A percentile compares a stretch with the other conserved stretches of the same genome.
These are phyloP conservation scores for Colletotrichum spaethianum DNA, from an alignment of 2,329 filamentous ascomycete genomes.

Conservation along the genomic window DNA sequence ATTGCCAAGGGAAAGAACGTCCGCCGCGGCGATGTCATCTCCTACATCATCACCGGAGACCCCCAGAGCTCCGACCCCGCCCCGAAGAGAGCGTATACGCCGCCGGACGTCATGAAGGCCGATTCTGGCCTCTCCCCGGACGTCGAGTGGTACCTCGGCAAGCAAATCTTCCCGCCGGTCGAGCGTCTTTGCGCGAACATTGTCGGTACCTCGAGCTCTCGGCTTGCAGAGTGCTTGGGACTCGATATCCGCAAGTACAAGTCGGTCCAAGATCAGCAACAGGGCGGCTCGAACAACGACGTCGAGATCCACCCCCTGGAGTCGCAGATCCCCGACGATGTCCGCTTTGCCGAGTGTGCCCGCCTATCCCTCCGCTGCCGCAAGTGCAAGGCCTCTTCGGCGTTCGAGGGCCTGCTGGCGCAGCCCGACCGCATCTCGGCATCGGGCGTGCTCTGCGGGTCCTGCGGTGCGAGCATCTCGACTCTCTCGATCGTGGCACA, in stretches of 20 bases:
- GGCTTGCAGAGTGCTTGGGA: conserved; percentile 93
- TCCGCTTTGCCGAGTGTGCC: conserved; percentile 87
- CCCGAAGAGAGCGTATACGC: conserved; percentile 90
- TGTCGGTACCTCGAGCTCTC: conserved; percentile 88
- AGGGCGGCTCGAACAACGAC: conserved; percentile 67
- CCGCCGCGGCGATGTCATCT: conserved; percentile 95
- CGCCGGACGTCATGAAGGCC: conserved; percentile 85
- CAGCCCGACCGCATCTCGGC: conserved; percentile 76
- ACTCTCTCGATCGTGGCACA: conserved; percentile 87
- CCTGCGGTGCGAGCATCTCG: conserved; percentile 76
- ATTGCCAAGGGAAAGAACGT: conserved; percentile 88
- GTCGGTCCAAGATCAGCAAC: conserved; percentile 58
- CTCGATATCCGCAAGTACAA: conserved; percentile 91
- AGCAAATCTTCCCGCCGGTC: conserved; percentile 98
- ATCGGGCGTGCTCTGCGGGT: conserved; percentile 79
- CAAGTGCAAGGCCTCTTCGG: conserved; percentile 78
- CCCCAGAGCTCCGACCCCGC: conserved; percentile 76
- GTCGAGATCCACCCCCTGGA: conserved; percentile 91
- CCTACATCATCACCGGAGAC: conserved; percentile 91
- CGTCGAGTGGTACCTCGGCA: conserved; percentile 97
- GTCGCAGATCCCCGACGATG: conserved; percentile 91
- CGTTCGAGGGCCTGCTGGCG: conserved; percentile 81
- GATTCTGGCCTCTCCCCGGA: conserved; percentile 86
- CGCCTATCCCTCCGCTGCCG: conserved; percentile 86
- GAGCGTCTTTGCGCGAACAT: conserved; percentile 98